Percentiles rank a stretch among this genome's conserved stretches.
phyloP scores from a whole-genome alignment of 495 filamentous ascomycete genomes.

The Penicillium mononematosum region DNA sequence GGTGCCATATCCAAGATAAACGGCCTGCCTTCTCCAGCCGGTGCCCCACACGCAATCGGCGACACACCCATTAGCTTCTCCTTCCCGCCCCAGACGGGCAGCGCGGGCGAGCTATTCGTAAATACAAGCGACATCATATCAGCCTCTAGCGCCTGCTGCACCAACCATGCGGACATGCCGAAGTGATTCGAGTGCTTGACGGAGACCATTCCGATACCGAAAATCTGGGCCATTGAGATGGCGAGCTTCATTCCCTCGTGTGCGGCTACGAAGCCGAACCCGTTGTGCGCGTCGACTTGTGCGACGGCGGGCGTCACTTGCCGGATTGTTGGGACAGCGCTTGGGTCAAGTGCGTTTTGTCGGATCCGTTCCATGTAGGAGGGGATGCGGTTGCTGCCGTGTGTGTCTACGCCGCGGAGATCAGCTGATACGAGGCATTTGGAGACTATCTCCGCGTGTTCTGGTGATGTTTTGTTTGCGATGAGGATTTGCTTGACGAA shows the following conservation, averaged over 20 bases:
- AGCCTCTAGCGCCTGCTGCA: conserved; percentile 68
- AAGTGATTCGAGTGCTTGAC: conserved; percentile 78
- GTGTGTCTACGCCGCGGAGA: conserved; percentile 74
- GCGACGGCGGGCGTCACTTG: conserved; percentile 68
- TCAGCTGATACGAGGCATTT: conserved; percentile 67
- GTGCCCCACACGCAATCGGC: conserved; percentile 77
- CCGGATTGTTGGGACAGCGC: conserved; percentile 52
- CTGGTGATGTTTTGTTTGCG: conserved; percentile 55
- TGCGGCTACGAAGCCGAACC: conserved; percentile 71
- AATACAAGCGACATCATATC: conserved; percentile 76
- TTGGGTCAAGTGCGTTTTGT: conserved; percentile 59
- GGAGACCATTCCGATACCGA: conserved; percentile 70
- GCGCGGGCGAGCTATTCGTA: conserved; percentile 72
- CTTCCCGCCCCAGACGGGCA: conserved; percentile 70
- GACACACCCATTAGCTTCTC: conserved; percentile 69
- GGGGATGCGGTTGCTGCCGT: conserved; percentile 73
- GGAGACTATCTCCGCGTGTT: conserved; percentile 59
- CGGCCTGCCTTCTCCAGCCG: conserved; percentile 49
- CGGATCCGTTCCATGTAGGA: conserved; percentile 73
- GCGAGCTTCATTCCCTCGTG: conserved; percentile 61
- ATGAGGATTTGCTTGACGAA: conserved; percentile 52
- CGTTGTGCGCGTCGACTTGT: conserved; percentile 65
- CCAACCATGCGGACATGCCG: conserved; percentile 77
- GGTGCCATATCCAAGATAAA: conserved; percentile 84
- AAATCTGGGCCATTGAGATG: conserved; percentile 60